Base-by-base conservation (phyloP, 768 basidiomycete genomes). In the Exidia glandulosa region DNA sequence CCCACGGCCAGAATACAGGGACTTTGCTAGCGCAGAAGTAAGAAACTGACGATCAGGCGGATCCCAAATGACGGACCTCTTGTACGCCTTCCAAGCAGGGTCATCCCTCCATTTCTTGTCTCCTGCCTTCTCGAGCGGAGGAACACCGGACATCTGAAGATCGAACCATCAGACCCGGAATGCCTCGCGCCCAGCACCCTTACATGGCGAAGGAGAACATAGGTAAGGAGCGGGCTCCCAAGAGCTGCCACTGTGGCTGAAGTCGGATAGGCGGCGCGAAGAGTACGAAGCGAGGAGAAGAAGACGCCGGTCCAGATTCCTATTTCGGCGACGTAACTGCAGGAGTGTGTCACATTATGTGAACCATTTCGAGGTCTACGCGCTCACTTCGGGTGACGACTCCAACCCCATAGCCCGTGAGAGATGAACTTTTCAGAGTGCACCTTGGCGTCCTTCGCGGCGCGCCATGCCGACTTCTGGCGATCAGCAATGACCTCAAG, bases 251-350 rank as follows among this genome's bases (percentile, higher is more conserved):
- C 71, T 56, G 79, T 66, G 2, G 77, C 72, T 13, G 74, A 75
- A 13, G 50, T 25, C 10, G 27, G 27, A 25, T 54, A 54, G 12
- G 50, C 50, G 65, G 60, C 9, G 83, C 81, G 63, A 79, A 81
- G 57, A 74, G 73, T 72, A 64, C 77, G 75, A 36, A 86, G 73
- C 2, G 80, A 75, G 3, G 75, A 63, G 1, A 79, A 73, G 1
- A 84, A 80, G 14, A 88, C 81, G 1, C 83, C 84, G 1, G 77
- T 76, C 83, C 86, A 87, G 45, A 89, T 75, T 7, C 84, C 81
- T 2, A 87, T 77, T 73, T 90, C 87, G 19, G 82, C 85, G 34
- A 86, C 78, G 66, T 88, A 88, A 71, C 87, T 88, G n/a, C n/a
- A n/a, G 59, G 50, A 16, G 34, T 33, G n/a, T 7, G 19, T 45